Evolutionary conservation across 345 rosid species (phyloP).

Genomic region (Arabidopsis suecica): DNA sequence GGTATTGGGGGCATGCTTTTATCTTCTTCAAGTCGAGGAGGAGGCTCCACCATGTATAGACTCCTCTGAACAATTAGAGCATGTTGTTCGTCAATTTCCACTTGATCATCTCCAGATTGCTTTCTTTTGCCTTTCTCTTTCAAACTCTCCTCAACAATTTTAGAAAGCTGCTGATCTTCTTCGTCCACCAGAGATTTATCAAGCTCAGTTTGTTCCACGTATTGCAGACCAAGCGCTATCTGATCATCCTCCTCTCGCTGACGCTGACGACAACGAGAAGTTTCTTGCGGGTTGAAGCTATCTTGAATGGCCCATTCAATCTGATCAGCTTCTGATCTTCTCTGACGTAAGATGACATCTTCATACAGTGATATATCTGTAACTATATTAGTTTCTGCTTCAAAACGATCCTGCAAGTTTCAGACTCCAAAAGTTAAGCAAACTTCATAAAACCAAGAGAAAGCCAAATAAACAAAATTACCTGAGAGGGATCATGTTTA

Average conservation of each 20-base stretch:
- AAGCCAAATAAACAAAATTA: not conserved
- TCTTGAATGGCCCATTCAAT: slow-evolving; percentile 19
- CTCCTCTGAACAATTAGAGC: slow-evolving; percentile 74
- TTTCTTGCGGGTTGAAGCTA: not conserved
- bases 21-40: slow-evolving; percentile 32
- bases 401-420: slow-evolving; percentile 31
- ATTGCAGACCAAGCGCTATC: not conserved
- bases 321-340: slow-evolving; percentile 7
- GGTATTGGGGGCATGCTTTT: not conserved
- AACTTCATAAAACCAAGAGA: not conserved
- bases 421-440: slow-evolving; percentile 14
- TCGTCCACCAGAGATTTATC: not conserved
- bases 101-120: slow-evolving; percentile 45
- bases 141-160: slow-evolving; percentile 31
- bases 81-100: slow-evolving; percentile 73
- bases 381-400: not conserved
- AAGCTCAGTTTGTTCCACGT: slow-evolving; percentile 22
- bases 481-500: slow-evolving; percentile 3
- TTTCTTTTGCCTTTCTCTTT: slow-evolving; percentile 46
- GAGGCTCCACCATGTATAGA: slow-evolving; percentile 51
- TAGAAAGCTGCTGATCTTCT: slow-evolving; percentile 35
- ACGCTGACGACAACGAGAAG: slow-evolving; percentile 7
- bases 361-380: slow-evolving; percentile 1
- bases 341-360: slow-evolving; percentile 6
- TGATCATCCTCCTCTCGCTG: slow-evolving; percentile 8